A percentile compares a stretch with the other conserved stretches of the same genome.
Evolutionary conservation across 495 filamentous ascomycete species (phyloP).

Genomic region (Xylaria acuta): DNA sequence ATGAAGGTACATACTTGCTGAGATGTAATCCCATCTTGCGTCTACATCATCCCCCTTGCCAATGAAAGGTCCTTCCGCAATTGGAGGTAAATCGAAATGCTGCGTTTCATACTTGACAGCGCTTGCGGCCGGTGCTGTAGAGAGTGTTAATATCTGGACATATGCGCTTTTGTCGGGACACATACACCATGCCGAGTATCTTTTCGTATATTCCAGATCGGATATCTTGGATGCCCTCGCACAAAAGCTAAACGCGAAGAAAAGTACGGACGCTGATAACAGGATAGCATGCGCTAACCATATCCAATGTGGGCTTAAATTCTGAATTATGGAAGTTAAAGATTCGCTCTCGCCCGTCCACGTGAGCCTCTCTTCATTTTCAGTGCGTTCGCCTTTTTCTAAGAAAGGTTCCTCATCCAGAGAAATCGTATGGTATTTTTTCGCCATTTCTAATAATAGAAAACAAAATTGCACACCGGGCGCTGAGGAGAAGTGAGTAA

Average conservation of each 20-base stretch:
- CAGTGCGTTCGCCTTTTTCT: constrained; percentile 33
- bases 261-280: constrained; percentile 47
- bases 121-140: constrained; percentile 49
- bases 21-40: constrained; percentile 51
- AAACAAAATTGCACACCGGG: constrained; percentile 47
- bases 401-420: constrained; percentile 50
- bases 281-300: constrained; percentile 54
- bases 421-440: constrained; percentile 42
- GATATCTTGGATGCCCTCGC: constrained; percentile 39
- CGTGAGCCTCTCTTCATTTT: constrained; percentile 31
- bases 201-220: constrained; percentile 32
- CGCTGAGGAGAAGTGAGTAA: constrained; percentile 41
- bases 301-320: constrained; percentile 43
- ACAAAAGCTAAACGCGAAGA: constrained; percentile 52
- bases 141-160: constrained; percentile 28
- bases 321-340: constrained; percentile 23
- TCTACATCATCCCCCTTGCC: constrained; percentile 54
- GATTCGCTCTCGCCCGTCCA: constrained; percentile 21
- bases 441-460: constrained; percentile 39
- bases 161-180: not conserved
- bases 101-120: constrained; percentile 54
- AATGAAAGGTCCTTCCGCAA: constrained; percentile 49
- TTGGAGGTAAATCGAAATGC: constrained; percentile 50
- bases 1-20: constrained; percentile 44
- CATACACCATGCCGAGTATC: constrained; percentile 46